phyloP scores from a whole-genome alignment of 129 eudicot genomes.

The Tagetes patula region DNA sequence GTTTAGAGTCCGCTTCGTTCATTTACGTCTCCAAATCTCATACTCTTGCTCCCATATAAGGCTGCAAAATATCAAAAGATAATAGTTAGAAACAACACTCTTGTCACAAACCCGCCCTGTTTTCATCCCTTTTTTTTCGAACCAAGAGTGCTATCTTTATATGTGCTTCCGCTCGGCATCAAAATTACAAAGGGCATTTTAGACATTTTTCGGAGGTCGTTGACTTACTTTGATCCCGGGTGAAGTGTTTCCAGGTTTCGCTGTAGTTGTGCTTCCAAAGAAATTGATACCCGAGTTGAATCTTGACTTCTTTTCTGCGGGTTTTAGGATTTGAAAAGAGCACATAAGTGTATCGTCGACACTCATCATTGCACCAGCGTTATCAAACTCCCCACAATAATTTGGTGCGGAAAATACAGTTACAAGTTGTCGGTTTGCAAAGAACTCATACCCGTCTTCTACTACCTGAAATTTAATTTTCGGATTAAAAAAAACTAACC shows the following conservation, averaged over 20 bases:
- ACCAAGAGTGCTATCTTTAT: too few relatives aligned
- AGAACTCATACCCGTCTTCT: constrained; percentile 53
- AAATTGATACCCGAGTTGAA: constrained; percentile 34
- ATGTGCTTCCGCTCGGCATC: background rate
- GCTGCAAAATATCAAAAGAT: constrained; percentile 24
- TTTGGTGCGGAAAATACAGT: constrained; percentile 51
- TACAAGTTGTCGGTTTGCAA: constrained; percentile 50
- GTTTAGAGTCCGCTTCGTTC: background rate
- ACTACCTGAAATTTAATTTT: constrained; percentile 38
- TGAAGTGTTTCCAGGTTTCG: constrained; percentile 48
- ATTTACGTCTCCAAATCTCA: constrained; percentile 21
- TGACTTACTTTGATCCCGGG: constrained; percentile 38
- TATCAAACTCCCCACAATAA: constrained; percentile 52
- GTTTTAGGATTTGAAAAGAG: constrained; percentile 57
- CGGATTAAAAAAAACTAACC: background rate
- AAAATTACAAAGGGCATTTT: background rate
- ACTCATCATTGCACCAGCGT: constrained; percentile 64
- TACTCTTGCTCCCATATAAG: constrained; percentile 31
- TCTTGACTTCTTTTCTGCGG: constrained; percentile 56
- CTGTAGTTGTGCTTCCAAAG: constrained; percentile 44
- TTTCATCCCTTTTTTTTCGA: background rate
- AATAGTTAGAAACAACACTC: background rate
- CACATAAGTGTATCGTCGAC: constrained; percentile 62
- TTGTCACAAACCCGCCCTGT: background rate
- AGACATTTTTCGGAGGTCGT: constrained; percentile 17